A percentile compares a stretch with the other conserved stretches of the same genome.
phyloP scores from a whole-genome alignment of 768 basidiomycete genomes.

The Boletus rubescentipes region DNA sequence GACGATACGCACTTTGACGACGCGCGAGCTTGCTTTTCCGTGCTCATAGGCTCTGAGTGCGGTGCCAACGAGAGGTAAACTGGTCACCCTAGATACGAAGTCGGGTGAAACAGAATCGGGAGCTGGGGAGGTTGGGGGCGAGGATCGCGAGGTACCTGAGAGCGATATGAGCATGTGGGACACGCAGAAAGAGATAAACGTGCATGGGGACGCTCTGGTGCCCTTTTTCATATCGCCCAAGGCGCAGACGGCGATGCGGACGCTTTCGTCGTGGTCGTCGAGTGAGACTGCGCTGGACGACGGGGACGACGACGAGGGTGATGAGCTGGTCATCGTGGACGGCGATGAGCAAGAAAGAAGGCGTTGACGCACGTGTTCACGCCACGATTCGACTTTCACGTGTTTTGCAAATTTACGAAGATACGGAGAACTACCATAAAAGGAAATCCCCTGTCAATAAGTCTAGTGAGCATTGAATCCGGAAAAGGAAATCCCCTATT shows the following conservation, averaged over 20 bases:
- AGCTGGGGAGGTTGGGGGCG: constrained; percentile 11
- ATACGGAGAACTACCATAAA: background rate
- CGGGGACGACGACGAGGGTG: constrained; percentile 14
- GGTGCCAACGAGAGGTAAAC: constrained; percentile 68
- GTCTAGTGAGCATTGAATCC: background rate
- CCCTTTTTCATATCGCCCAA: constrained; percentile 76
- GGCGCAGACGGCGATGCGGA: constrained; percentile 74
- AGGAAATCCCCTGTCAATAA: constrained; percentile 9
- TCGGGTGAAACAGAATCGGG: constrained; percentile 21
- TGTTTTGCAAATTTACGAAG: constrained; percentile 10
- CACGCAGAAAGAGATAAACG: constrained; percentile 6
- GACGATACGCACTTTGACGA: constrained; percentile 68
- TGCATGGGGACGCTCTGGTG: constrained; percentile 17
- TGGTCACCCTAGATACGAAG: constrained; percentile 59
- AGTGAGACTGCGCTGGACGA: constrained; percentile 23
- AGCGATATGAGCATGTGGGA: background rate
- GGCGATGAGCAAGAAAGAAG: background rate
- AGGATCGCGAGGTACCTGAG: constrained; percentile 10
- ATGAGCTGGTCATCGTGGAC: constrained; percentile 14
- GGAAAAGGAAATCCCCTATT: constrained; percentile 13
- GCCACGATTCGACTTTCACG: constrained; percentile 24
- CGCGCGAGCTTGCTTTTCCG: constrained; percentile 77
- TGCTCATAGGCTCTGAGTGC: constrained; percentile 78
- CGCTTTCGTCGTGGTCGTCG: constrained; percentile 68
- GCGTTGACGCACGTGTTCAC: constrained; percentile 5